Evolutionary conservation across 257 asterid genomes (phyloP), one percentile per base, ranked within the genome.

Genomic region (Leonotis leonurus): DNA sequence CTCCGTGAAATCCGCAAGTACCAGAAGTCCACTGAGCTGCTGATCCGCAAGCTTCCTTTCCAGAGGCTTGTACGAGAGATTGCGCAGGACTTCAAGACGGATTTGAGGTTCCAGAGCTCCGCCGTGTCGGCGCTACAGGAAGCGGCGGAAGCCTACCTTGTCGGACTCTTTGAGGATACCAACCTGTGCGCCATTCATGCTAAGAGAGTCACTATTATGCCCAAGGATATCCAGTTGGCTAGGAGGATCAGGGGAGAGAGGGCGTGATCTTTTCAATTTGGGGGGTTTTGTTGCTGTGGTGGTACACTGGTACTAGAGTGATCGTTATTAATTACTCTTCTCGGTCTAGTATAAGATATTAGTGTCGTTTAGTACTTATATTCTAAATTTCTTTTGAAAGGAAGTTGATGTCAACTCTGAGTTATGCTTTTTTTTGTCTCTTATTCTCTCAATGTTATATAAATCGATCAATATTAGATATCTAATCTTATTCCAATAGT

Each of bases 61-160:
- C 81, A 77, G 76, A 77, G 81, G 67, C 81, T 76, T 25, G 81
- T 76, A 4, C 63, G 81, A 2, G 78, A 76, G 36, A 76, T 76
- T 3, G 81, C 81, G 0, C 81, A 77, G 71, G 81, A 77, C 33
- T 77, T 77, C 68, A 77, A 72, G 62, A 77, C 81, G 1, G 81
- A 77, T 64, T 71, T 77, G 36, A 69, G 81, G 58, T 77, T 77
- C 41, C 81, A 76, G 70, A 72, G 78, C 73, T 71, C 77, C 0
- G 78, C 75, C 2, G 81, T 72, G 18, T 62, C 81, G 33, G 75
- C 81, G 51, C 73, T 68, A 25, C 78, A 76, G 68, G 78, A 72
- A 65, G 78, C 78, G 24, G 78, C 78, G 8, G 78, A 72, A 64
- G 78, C 81, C 0, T 68, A 72, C 22, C 70, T 76, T 6, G 81